Conservation (phyloP, 345 rosid species). For the Eucalyptus albens region DNA sequence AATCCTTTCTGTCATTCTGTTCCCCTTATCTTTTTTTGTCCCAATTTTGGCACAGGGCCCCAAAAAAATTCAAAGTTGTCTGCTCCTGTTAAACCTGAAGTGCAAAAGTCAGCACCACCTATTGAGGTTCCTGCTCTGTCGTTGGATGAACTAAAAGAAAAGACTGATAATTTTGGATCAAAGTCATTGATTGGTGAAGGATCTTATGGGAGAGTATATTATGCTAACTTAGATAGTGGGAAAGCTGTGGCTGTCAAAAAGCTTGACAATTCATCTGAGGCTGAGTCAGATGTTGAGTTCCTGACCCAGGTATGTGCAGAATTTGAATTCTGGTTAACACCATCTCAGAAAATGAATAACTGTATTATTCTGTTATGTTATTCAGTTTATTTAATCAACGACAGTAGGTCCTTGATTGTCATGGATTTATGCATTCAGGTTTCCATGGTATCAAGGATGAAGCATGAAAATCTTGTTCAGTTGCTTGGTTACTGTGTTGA, state of each 20-base stretch:
- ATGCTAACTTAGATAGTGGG: slow-evolving; percentile 19
- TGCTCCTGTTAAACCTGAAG: slow-evolving; percentile 21
- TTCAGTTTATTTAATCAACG: background rate
- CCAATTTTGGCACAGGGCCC: background rate
- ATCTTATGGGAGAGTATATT: slow-evolving; percentile 40
- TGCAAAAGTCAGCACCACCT: slow-evolving; percentile 17
- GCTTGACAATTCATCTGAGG: slow-evolving; percentile 29
- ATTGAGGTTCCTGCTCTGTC: slow-evolving; percentile 30
- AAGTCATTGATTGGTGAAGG: slow-evolving; percentile 50
- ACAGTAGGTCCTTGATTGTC: background rate
- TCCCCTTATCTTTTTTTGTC: background rate
- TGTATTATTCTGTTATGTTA: background rate
- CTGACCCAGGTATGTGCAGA: slow-evolving; percentile 1
- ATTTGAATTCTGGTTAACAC: background rate
- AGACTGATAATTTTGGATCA: slow-evolving; percentile 28
- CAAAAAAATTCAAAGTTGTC: slow-evolving; percentile 18
- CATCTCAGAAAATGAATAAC: background rate
- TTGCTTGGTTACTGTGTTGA: slow-evolving; percentile 32
- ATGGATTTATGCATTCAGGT: slow-evolving; percentile 6
- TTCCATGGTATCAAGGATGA: slow-evolving; percentile 29
- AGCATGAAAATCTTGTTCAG: slow-evolving; percentile 26
- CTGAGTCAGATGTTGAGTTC: slow-evolving; percentile 2
- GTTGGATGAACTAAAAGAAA: slow-evolving; percentile 30
- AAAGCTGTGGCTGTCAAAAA: slow-evolving; percentile 24
- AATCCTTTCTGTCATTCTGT: background rate